phyloP scores from a whole-genome alignment of 495 filamentous ascomycete species.

The Penicillium lividum region DNA sequence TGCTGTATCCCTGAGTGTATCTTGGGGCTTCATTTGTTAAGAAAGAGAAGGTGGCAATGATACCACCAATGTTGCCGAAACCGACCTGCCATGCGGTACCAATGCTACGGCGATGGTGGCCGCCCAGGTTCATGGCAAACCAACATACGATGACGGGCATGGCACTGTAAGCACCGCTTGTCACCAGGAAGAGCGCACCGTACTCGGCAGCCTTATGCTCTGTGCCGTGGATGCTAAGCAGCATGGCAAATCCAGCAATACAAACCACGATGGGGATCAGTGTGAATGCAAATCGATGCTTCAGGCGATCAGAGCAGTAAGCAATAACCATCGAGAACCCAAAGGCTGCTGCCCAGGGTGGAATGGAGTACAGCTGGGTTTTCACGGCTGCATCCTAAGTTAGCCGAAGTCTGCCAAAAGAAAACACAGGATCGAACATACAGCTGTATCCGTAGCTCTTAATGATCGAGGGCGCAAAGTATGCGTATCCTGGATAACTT shows the following conservation, averaged over 20 bases:
- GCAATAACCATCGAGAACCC: conserved; percentile 75
- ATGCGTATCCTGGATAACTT: conserved; percentile 53
- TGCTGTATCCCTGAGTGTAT: conserved; percentile 74
- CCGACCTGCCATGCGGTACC: conserved; percentile 88
- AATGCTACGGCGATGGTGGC: conserved; percentile 80
- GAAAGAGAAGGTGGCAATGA: conserved; percentile 87
- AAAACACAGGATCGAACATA: conserved; percentile 21
- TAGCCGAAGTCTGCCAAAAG: conserved; percentile 16
- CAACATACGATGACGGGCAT: conserved; percentile 89
- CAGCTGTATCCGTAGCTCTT: conserved; percentile 60
- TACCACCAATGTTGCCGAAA: conserved; percentile 90
- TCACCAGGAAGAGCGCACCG: conserved; percentile 71
- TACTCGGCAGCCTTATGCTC: conserved; percentile 63
- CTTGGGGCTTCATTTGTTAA: conserved; percentile 62
- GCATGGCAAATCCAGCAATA: conserved; percentile 70
- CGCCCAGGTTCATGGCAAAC: conserved; percentile 91
- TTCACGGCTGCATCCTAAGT: conserved; percentile 51
- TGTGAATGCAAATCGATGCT: conserved; percentile 76
- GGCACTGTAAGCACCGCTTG: conserved; percentile 62
- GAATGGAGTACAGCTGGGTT: conserved; percentile 81
- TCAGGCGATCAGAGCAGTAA: conserved; percentile 62
- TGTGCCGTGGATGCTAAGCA: conserved; percentile 64
- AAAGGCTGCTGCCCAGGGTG: conserved; percentile 81
- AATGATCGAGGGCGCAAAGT: conserved; percentile 81
- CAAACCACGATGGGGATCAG: conserved; percentile 62